Evolutionary conservation across 805 yeast species (phyloP), one percentile per base, ranked within the genome.

Genomic region (Yarrowia keelungensis): DNA sequence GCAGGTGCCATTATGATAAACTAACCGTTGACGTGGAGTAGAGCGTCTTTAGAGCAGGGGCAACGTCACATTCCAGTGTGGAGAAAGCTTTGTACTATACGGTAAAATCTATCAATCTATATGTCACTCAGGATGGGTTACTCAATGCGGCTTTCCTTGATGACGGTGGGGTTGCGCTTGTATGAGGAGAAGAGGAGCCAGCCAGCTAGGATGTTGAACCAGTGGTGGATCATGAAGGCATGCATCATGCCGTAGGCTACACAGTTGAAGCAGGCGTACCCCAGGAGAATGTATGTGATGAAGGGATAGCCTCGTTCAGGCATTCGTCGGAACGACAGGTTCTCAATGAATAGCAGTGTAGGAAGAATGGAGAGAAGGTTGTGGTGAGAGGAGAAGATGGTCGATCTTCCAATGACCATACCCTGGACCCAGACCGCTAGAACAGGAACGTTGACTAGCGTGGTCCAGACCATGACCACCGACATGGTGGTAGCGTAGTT

Each of bases 301-400:
- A 35, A 53, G n/a, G 59, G 43, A 32, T 35, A 68, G 22, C 65
- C 68, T 67, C 49, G 70, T 71, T 19, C 87, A 36, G 86, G 75
- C 72, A 80, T 77, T 50, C 77, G 78, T 5, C 86, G 85, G n/a
- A 83, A 78, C 39, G 81, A 82, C 73, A 88, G 83, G 58, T 82
- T 78, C 72, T 86, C 89, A 53, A 85, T 84, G 47, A 90, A 74
- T 10, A 87, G 70, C 9, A 92, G 81, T 1, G 90, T 86, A 0
- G 97, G 97, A 14, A 89, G 79, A 32, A 92, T 85, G 0, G 97
- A 89, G 67, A 92, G 77, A 50, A 90, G 80, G 74, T 91, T 92
- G 76, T 93, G 97, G 76, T 92, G 97, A 0, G 97, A 89, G 7
- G 90, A 85, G 74, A 92, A 92, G 16, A 97, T 92, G 0, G 95